Conservation (phyloP, 257 asterid genomes). For the Gentiana dahurica region DNA sequence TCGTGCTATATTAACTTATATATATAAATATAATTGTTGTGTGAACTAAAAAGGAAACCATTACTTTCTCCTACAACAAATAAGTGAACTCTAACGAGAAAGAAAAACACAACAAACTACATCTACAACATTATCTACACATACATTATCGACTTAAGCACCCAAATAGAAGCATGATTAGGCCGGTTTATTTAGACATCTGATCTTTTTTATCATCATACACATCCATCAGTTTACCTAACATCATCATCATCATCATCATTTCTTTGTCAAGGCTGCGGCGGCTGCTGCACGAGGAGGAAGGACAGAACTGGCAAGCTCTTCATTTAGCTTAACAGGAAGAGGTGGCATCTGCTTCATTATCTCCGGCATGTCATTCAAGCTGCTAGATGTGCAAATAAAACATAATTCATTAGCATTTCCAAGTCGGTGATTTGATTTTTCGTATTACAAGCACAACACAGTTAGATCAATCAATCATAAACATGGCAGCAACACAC, state of each 20-base stretch:
- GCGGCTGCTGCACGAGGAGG: conserved; percentile 9
- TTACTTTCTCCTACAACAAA: conserved; percentile 2
- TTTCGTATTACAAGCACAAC: too few species aligned
- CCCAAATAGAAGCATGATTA: conserved; percentile 7
- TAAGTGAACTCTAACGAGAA: conserved; percentile 2
- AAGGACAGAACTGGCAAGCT: conserved; percentile 54
- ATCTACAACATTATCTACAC: too few species aligned
- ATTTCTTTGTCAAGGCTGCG: conserved; percentile 24
- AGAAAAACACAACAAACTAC: conserved; percentile 1
- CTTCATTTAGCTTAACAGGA: conserved; percentile 68
- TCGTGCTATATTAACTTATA: too few species aligned
- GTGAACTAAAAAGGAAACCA: too few species aligned
- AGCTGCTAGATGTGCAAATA: conserved; percentile 24
- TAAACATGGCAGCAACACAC: too few species aligned
- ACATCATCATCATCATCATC: conserved; percentile 14
- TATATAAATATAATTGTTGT: too few species aligned
- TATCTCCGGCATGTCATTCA: conserved; percentile 50
- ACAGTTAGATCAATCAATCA: too few species aligned
- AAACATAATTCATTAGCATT: too few species aligned
- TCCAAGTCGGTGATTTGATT: too few species aligned
- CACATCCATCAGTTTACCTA: not conserved
- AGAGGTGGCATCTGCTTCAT: conserved; percentile 85
- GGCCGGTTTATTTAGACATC: conserved; percentile 20
- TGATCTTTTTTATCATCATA: conserved; percentile 1
- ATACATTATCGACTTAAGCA: not conserved